phyloP scores from a whole-genome alignment of 176 grass and related monocot species.

The Oryza meyeriana region DNA sequence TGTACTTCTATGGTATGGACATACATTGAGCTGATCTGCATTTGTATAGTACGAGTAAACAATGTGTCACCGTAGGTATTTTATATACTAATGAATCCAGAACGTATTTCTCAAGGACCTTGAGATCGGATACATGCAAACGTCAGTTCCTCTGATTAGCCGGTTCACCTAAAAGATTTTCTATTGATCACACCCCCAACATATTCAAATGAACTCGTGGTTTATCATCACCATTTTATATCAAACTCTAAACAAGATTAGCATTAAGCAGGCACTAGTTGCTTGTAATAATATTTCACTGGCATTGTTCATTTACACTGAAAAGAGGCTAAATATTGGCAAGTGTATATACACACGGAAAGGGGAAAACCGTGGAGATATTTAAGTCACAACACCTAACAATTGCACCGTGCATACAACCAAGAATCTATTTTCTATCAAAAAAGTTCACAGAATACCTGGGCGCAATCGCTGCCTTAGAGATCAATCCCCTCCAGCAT shows the following conservation, averaged over 20 bases:
- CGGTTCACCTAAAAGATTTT: background rate
- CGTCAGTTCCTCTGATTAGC: background rate
- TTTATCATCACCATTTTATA: background rate
- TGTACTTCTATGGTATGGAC: no score
- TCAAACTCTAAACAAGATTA: background rate
- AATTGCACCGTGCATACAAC: no score
- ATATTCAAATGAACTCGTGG: background rate
- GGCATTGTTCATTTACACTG: background rate
- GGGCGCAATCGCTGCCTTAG: background rate
- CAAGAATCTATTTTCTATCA: background rate
- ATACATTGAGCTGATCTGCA: background rate
- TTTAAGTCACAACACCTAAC: background rate
- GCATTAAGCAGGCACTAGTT: background rate
- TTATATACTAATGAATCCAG: no score
- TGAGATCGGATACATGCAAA: background rate
- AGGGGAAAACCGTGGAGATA: background rate
- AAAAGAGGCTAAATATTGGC: background rate
- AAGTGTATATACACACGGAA: background rate
- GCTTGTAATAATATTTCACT: background rate
- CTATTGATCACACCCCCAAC: background rate
- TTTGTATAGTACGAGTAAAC: background rate
- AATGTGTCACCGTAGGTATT: no score
- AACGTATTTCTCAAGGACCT: no score
- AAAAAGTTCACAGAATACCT: background rate
- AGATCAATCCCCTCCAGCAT: constrained; percentile 52